phyloP scores from a whole-genome alignment of 2,329 filamentous ascomycete genomes.

The Calonectria hongkongensis region DNA sequence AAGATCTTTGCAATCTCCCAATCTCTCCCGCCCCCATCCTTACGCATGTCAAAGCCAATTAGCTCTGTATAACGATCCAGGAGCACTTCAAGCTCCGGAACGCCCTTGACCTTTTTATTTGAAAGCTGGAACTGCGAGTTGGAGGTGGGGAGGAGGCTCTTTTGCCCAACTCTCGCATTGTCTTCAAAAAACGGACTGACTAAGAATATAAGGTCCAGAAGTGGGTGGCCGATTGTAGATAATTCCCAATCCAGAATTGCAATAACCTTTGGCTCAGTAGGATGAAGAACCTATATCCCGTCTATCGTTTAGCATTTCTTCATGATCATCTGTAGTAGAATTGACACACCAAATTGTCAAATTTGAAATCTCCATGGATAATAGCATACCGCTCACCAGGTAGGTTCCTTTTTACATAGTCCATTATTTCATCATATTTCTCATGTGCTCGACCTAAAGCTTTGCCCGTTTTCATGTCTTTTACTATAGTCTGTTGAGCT shows the following conservation, averaged over 20 bases:
- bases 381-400: slow-evolving; percentile 29
- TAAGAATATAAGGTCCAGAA: slow-evolving; percentile 33
- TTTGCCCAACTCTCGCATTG: neutral
- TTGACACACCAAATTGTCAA: slow-evolving; percentile 37
- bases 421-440: slow-evolving; percentile 29
- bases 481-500: slow-evolving; percentile 29
- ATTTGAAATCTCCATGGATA: slow-evolving; percentile 43
- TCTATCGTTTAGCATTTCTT: neutral
- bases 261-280: slow-evolving; percentile 39
- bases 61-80: slow-evolving; percentile 25
- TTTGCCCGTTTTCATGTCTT: slow-evolving; percentile 28
- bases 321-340: neutral
- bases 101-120: neutral
- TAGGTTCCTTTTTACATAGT: slow-evolving; percentile 18
- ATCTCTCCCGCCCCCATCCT: slow-evolving; percentile 35
- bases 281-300: slow-evolving; percentile 28
- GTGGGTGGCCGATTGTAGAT: slow-evolving; percentile 38
- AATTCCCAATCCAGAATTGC: slow-evolving; percentile 42
- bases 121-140: slow-evolving; percentile 12
- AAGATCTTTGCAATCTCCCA: slow-evolving; percentile 40
- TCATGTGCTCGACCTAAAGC: slow-evolving; percentile 35
- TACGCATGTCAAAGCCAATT: slow-evolving; percentile 35
- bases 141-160: neutral
- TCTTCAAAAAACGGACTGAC: slow-evolving; percentile 27
- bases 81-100: slow-evolving; percentile 20